Evolutionary conservation across 176 grass and related monocot genomes (phyloP).

Genomic region (Musa itinerans): DNA sequence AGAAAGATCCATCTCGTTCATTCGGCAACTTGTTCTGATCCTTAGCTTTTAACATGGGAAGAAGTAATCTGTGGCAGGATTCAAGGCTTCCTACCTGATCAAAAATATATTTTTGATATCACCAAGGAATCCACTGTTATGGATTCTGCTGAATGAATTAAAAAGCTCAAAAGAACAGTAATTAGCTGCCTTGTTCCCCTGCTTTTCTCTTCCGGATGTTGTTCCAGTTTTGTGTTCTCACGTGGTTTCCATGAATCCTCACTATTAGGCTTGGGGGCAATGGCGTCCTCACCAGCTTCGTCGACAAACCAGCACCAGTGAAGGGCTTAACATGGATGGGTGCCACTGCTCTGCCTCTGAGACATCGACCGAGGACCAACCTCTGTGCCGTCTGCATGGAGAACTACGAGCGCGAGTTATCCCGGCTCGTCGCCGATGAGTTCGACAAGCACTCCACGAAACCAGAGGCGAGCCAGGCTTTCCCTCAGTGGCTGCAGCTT

Average conservation of each 20-base stretch:
- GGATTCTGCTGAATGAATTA: too few species aligned
- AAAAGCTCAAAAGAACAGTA: too few species aligned
- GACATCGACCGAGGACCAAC: neutral
- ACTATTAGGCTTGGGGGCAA: constrained; percentile 37
- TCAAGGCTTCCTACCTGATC: too few species aligned
- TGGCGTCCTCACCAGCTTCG: constrained; percentile 38
- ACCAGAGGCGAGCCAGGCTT: constrained; percentile 24
- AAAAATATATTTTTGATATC: too few species aligned
- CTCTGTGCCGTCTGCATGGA: constrained; percentile 61
- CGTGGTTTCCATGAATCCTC: neutral
- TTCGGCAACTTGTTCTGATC: too few species aligned
- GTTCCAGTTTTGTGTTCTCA: neutral
- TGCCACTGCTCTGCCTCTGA: constrained; percentile 4
- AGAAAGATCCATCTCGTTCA: too few species aligned
- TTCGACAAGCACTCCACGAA: constrained; percentile 24
- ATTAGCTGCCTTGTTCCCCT: too few species aligned
- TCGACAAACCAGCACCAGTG: constrained; percentile 31
- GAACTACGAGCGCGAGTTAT: constrained; percentile 44
- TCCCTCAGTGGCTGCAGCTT: constrained; percentile 63
- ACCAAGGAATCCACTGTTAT: too few species aligned
- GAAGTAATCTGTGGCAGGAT: too few species aligned
- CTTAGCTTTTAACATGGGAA: too few species aligned
- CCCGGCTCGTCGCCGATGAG: constrained; percentile 34
- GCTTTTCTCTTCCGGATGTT: neutral
- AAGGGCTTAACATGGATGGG: constrained; percentile 19